Conservation (phyloP, 257 asterid species). For the Capsicum pubescens region DNA sequence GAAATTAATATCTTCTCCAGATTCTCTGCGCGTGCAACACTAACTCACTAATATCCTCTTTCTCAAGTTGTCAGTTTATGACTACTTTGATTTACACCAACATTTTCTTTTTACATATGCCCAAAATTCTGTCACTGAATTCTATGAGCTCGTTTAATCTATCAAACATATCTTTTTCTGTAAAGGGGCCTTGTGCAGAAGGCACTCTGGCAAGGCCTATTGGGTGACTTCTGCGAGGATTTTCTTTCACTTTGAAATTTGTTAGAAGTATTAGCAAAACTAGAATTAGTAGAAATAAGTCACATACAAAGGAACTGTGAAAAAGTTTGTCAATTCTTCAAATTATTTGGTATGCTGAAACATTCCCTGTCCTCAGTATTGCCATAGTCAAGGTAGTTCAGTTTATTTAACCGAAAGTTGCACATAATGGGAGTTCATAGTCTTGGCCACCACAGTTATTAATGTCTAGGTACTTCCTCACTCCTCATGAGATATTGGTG, state of each 20-base stretch:
- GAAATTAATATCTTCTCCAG: background rate
- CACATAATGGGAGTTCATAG: slow-evolving; percentile 7
- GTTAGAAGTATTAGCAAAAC: background rate
- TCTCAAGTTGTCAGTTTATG: background rate
- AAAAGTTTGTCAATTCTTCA: background rate
- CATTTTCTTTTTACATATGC: slow-evolving; percentile 16
- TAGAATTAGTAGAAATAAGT: background rate
- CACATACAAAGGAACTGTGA: slow-evolving; percentile 16
- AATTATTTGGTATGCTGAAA: slow-evolving; percentile 12
- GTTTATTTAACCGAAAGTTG: background rate
- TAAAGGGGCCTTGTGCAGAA: slow-evolving; percentile 13
- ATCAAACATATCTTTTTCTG: background rate
- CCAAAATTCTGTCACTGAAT: slow-evolving; percentile 15
- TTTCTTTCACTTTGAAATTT: slow-evolving; percentile 24
- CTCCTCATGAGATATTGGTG: slow-evolving; percentile 4
- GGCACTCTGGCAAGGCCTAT: slow-evolving; percentile 13
- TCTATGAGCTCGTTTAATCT: background rate
- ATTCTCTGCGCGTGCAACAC: slow-evolving; percentile 8
- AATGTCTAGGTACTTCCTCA: background rate
- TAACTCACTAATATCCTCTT: background rate
- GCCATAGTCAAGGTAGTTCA: slow-evolving; percentile 15
- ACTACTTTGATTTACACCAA: background rate
- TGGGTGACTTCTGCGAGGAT: background rate
- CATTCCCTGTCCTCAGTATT: background rate
- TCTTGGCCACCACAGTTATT: background rate